phyloP scores from a whole-genome alignment of 2,329 filamentous ascomycete genomes.

The Basipetospora sp. region DNA sequence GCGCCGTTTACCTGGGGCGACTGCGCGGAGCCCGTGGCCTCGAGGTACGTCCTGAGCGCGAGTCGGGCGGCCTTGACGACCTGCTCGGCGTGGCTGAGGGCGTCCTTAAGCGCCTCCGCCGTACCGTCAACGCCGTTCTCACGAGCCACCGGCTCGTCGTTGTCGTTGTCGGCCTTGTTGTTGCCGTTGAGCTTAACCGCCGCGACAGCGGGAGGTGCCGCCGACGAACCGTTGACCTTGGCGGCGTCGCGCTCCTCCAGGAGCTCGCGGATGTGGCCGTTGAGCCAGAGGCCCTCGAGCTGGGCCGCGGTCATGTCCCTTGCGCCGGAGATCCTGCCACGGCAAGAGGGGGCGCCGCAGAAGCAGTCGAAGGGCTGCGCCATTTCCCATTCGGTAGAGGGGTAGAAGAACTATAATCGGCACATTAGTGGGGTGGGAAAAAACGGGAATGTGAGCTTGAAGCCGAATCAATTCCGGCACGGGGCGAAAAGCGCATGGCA shows the following conservation, averaged over 20 bases:
- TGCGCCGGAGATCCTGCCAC: slow-evolving; percentile 48
- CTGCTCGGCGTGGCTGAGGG: slow-evolving; percentile 31
- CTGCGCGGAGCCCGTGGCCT: slow-evolving; percentile 7
- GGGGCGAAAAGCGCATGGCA: no score
- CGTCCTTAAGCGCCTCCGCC: slow-evolving; percentile 26
- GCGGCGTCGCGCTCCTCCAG: slow-evolving; percentile 25
- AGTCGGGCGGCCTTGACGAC: slow-evolving; percentile 29
- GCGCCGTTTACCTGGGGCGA: slow-evolving; percentile 12
- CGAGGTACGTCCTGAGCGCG: slow-evolving; percentile 27
- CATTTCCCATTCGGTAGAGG: slow-evolving; percentile 62
- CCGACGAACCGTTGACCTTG: slow-evolving; percentile 5
- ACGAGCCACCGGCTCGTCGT: slow-evolving; percentile 1
- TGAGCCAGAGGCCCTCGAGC: slow-evolving; percentile 46
- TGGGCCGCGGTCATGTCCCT: slow-evolving; percentile 39
- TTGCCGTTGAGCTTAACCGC: slow-evolving; percentile 6
- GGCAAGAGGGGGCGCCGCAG: slow-evolving; percentile 43
- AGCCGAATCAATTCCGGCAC: no score
- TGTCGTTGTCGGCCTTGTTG: slow-evolving; percentile 4
- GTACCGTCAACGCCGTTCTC: slow-evolving; percentile 22
- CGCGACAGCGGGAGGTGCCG: background rate
- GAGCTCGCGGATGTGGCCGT: slow-evolving; percentile 43
- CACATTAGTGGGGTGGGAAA: background rate
- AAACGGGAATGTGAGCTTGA: no score
- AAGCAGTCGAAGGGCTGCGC: slow-evolving; percentile 55
- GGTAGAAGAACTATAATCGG: slow-evolving; percentile 51